Evolutionary conservation across 495 filamentous ascomycete species (phyloP), one percentile per base, ranked within the genome.

Genomic region (Amniculicola lignicola): DNA sequence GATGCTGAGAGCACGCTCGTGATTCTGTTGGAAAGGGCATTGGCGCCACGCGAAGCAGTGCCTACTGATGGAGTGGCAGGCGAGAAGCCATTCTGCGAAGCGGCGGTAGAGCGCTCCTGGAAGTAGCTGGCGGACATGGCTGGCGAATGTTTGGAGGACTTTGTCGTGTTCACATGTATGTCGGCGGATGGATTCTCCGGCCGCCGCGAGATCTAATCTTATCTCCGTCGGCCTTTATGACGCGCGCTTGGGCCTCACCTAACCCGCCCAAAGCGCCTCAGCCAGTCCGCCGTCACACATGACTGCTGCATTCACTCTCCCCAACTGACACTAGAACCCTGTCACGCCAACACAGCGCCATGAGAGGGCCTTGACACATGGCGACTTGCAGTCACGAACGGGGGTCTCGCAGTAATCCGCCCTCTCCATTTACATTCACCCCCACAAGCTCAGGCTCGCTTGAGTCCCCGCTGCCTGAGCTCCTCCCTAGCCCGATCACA

Each of bases 1-100:
- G 92, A 96, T 2, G 88, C 82, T 12, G 93, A 96, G 28, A 97
- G 82, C 15, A 96, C 86, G 43, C 79, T 85, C 14, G 88, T 87
- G 54, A 96, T 75, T 67, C 92, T 87, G 61, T 76, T 81, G 0
- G 86, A 84, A 43, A 92, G 71, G 2, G 85, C 84, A 70, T 81
- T 88, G 11, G 67, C 53, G 27, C 65, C 68, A 41, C 33, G 62
- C 51, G 61, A 57, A 24, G 50, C 51, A 6, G 28, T 15, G 3
- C 54, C 36, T 21, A 64, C 62, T n/a, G 51, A 40, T 9, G 67
- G 66, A 6, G 64, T 41, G 1, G 57, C 51, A 21, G 58, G 62
- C 1, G 58, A 54, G 29, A 62, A 42, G 29, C 24, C 58, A 52
- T 60, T 51, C 28, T 49, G 61, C 36, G 55, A 36, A 58, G 51